Evolutionary conservation across 192 early-diverging fungal species (phyloP).

Genomic region (Coemansia sp.): DNA sequence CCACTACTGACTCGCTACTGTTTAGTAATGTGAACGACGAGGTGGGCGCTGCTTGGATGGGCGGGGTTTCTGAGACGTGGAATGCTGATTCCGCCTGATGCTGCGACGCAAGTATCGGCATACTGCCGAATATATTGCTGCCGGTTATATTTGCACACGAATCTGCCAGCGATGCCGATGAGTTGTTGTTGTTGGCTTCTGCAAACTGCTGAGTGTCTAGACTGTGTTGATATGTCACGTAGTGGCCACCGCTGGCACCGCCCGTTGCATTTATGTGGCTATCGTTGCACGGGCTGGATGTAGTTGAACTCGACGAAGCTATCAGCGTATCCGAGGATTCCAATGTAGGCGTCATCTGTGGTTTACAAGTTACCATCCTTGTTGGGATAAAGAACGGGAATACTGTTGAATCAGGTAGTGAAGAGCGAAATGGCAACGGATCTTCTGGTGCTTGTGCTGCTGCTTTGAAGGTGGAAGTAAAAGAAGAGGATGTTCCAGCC

Average conservation of each 20-base stretch:
- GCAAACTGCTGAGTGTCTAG: background rate
- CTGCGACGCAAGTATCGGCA: background rate
- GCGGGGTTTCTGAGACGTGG: background rate
- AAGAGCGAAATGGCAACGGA: background rate
- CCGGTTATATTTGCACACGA: background rate
- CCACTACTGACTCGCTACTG: background rate
- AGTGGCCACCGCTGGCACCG: background rate
- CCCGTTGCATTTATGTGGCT: background rate
- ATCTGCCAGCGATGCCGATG: background rate
- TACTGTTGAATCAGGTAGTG: conserved; percentile 1
- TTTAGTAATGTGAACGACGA: background rate
- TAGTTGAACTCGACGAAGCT: background rate
- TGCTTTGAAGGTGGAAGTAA: too few relatives aligned
- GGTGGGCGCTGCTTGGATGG: background rate
- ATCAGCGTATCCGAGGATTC: background rate
- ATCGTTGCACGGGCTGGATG: background rate
- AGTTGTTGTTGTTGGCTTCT: background rate
- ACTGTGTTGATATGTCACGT: background rate
- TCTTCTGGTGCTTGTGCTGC: background rate
- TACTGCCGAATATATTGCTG: background rate
- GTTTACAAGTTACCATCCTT: background rate
- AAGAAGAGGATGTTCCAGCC: background rate
- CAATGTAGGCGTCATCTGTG: background rate
- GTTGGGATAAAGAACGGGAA: background rate
- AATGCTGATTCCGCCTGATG: background rate